phyloP scores from a whole-genome alignment of 768 basidiomycete genomes.

The Tubosaeta sp. region DNA sequence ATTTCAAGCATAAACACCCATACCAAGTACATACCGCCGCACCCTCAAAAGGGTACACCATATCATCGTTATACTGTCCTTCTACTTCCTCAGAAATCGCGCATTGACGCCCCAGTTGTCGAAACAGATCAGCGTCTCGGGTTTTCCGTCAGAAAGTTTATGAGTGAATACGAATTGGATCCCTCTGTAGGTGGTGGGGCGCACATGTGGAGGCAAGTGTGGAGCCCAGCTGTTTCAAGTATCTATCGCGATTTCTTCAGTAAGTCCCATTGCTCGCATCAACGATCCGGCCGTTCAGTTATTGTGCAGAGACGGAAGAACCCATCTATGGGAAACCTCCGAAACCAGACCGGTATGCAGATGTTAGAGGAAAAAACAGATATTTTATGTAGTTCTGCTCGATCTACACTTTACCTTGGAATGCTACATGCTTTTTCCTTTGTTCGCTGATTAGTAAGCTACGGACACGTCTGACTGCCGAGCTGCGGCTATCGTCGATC shows the following conservation, averaged over 20 bases:
- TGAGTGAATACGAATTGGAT: slow-evolving; percentile 49
- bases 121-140: slow-evolving; percentile 44
- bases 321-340: slow-evolving; percentile 25
- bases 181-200: slow-evolving; percentile 60
- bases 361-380: slow-evolving; percentile 27
- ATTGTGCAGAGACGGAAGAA: slow-evolving; percentile 19
- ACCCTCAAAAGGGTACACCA: slow-evolving; percentile 82
- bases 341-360: slow-evolving; percentile 29
- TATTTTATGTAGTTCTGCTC: slow-evolving; percentile 18
- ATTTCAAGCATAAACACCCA: slow-evolving; percentile 48
- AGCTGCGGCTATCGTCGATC: too few species aligned
- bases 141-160: slow-evolving; percentile 68
- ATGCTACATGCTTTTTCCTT: too few species aligned
- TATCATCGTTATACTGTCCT: slow-evolving; percentile 88
- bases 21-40: slow-evolving; percentile 82
- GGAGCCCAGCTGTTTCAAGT: slow-evolving; percentile 59
- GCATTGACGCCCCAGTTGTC: slow-evolving; percentile 43
- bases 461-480: too few species aligned
- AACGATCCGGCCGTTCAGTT: not conserved
- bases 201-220: slow-evolving; percentile 81
- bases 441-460: too few species aligned
- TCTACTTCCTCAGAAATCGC: slow-evolving; percentile 65
- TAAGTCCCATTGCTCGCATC: slow-evolving; percentile 35
- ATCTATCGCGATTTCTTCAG: slow-evolving; percentile 67
- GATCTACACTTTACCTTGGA: too few species aligned